These are phyloP conservation scores for Cyberlindnera americana DNA, from an alignment of 805 yeast species.

Conservation along the genomic window DNA sequence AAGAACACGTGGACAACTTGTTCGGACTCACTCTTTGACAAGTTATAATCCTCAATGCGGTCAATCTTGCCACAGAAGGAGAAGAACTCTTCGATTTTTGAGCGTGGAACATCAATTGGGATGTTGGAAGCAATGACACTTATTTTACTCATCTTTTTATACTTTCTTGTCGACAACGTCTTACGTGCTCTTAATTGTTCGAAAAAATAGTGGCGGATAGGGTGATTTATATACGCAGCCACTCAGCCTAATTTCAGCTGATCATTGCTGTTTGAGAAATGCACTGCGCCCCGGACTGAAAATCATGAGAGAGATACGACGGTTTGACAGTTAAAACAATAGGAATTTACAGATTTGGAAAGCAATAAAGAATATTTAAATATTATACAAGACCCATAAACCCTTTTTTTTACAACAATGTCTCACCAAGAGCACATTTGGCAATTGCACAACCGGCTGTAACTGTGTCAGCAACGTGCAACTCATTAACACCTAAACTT, in stretches of 20 bases:
- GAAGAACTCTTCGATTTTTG: slow-evolving; percentile 62
- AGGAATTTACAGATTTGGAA: too few relatives aligned
- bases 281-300: slow-evolving; percentile 1
- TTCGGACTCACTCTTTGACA: slow-evolving; percentile 10
- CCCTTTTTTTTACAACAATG: slow-evolving; percentile 46
- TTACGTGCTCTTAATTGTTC: too few relatives aligned
- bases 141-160: slow-evolving; percentile 2
- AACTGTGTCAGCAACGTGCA: slow-evolving; percentile 78
- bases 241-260: slow-evolving; percentile 3
- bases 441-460: slow-evolving; percentile 88
- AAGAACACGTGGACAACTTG: slow-evolving; percentile 45
- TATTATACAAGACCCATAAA: too few relatives aligned
- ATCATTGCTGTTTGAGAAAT: neutral
- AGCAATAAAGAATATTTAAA: too few relatives aligned
- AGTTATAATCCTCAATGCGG: slow-evolving; percentile 19
- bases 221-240: too few relatives aligned
- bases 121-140: slow-evolving; percentile 52
- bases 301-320: too few relatives aligned
- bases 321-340: too few relatives aligned
- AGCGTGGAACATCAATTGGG: slow-evolving; percentile 44
- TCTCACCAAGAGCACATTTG: slow-evolving; percentile 92
- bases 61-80: slow-evolving; percentile 65
- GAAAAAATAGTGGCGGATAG: too few relatives aligned
- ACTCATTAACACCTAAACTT: slow-evolving; percentile 70
- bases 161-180: neutral